Percentiles rank a stretch among this genome's conserved stretches.
These are phyloP conservation scores for Thalassiosira oceanica DNA, from an alignment of 352 stramenopile species.

Conservation along the genomic window DNA sequence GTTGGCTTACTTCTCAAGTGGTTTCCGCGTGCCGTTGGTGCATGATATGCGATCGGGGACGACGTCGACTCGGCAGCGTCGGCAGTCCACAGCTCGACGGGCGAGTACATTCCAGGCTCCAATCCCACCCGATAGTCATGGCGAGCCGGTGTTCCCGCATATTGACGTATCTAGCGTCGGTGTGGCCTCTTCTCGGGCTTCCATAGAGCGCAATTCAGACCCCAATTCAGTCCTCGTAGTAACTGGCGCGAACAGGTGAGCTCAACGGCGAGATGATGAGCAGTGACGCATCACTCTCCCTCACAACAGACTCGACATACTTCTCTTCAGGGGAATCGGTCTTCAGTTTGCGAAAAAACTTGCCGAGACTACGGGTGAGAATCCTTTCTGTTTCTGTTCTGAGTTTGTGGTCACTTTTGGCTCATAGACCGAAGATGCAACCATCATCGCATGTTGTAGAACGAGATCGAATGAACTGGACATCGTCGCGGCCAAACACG, in stretches of 20 bases:
- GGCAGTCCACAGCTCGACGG: too few relatives aligned
- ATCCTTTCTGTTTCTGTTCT: neutral
- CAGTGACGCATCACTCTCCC: too few relatives aligned
- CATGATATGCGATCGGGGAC: too few relatives aligned
- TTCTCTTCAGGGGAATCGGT: slow-evolving; percentile 45
- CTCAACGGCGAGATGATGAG: too few relatives aligned
- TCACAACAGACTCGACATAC: too few relatives aligned
- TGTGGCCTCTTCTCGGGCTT: slow-evolving; percentile 4
- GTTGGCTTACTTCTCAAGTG: too few relatives aligned
- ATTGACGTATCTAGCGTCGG: slow-evolving; percentile 37
- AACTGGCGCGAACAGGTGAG: slow-evolving; percentile 34
- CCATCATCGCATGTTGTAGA: slow-evolving; percentile 69
- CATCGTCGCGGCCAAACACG: slow-evolving; percentile 5
- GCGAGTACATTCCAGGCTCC: slow-evolving; percentile 62
- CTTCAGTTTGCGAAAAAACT: slow-evolving; percentile 39
- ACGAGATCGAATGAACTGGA: slow-evolving; percentile 37
- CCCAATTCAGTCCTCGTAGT: slow-evolving; percentile 44
- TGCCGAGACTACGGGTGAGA: slow-evolving; percentile 14
- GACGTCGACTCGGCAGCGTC: too few relatives aligned
- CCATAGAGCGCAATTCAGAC: slow-evolving; percentile 32
- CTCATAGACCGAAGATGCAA: slow-evolving; percentile 37
- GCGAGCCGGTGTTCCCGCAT: slow-evolving; percentile 51
- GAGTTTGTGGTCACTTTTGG: neutral
- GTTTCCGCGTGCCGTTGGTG: too few relatives aligned
- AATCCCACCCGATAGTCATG: slow-evolving; percentile 50